Evolutionary conservation across 192 early-diverging fungal species (phyloP), one percentile per base, ranked within the genome.

Genomic region (Entomortierella chlamydospora): DNA sequence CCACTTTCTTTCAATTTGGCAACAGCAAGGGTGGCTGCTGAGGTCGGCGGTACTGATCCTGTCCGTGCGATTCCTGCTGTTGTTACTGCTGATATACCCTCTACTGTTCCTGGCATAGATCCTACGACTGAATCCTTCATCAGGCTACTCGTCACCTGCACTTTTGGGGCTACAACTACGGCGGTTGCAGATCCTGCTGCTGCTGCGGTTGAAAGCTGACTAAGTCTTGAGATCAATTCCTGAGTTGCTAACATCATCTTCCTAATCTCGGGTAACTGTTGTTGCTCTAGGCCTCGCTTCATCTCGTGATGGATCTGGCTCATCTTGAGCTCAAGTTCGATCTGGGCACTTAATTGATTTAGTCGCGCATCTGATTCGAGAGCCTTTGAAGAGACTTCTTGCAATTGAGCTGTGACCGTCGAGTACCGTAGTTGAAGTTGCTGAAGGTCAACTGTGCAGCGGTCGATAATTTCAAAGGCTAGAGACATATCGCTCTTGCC

Each of bases 401-500:
- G 47, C 25, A 79, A 39, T 10, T 60, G 67, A 4, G 23, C 28
- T 9, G 68, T 45, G 5, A 79, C 59, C 0, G 61, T 41, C 2
- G 41, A 29, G 30, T 70, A 70, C 22, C 76, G 67, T 45, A 61
- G 68, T 43, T 70, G 76, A 34, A 79, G 63, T 17, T 58, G 53
- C 12, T 55, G 52, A 22, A 79, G 76, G 53, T 79, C 76, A 12
- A 68, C n/a, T 2, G 61, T 66, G 63, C 76, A 79, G 12, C 76
- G 54, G 42, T 79, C 76, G 49, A 79, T 79, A 17, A 70, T 26
- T 60, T 79, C 76, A 41, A 65, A 79, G 10, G 76, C 76, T 50
- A 79, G 58, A 0, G 68, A 65, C 76, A 79, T 79, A 29, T 79
- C 76, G 26, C 76, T 79, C 63, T 57, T 56, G n/a, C 68, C 68